phyloP scores from a whole-genome alignment of 805 yeast genomes.

The Candida lessepsii region DNA sequence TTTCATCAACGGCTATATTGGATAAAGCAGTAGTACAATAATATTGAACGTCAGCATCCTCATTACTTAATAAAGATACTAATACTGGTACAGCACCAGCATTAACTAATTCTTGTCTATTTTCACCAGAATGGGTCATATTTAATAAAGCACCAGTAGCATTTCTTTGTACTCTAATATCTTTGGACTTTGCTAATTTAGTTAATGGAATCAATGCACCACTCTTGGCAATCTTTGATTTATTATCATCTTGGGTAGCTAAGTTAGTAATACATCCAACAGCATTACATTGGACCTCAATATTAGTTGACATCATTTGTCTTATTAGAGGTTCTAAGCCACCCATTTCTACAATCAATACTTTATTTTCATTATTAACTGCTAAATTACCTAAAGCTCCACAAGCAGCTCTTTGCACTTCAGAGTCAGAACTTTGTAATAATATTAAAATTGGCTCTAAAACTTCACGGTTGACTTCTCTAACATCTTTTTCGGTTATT shows the following conservation, averaged over 20 bases:
- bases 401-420: conserved; percentile 97
- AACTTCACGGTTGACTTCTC: conserved; percentile 87
- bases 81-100: conserved; percentile 98
- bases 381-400: conserved; percentile 99
- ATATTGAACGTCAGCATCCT: conserved; percentile 96
- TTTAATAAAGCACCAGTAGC: conserved; percentile 97
- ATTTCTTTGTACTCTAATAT: conserved; percentile 94
- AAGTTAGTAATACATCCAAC: conserved; percentile 98
- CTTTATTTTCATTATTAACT: conserved; percentile 91
- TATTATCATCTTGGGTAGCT: conserved; percentile 97
- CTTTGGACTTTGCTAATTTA: conserved; percentile 89
- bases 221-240: conserved; percentile 90
- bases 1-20: conserved; percentile 95
- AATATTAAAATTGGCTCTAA: conserved; percentile 89
- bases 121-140: conserved; percentile 97
- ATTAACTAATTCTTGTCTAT: conserved; percentile 92
- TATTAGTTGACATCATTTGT: conserved; percentile 96
- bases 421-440: conserved; percentile 83
- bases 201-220: conserved; percentile 96
- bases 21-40: conserved; percentile 97
- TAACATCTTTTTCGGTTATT: conserved; percentile 92
- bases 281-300: conserved; percentile 98
- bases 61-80: conserved; percentile 78
- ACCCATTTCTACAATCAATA: conserved; percentile 95
- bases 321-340: conserved; percentile 94